Conservation (phyloP, 495 filamentous ascomycete genomes). For the Poronia punctata region DNA sequence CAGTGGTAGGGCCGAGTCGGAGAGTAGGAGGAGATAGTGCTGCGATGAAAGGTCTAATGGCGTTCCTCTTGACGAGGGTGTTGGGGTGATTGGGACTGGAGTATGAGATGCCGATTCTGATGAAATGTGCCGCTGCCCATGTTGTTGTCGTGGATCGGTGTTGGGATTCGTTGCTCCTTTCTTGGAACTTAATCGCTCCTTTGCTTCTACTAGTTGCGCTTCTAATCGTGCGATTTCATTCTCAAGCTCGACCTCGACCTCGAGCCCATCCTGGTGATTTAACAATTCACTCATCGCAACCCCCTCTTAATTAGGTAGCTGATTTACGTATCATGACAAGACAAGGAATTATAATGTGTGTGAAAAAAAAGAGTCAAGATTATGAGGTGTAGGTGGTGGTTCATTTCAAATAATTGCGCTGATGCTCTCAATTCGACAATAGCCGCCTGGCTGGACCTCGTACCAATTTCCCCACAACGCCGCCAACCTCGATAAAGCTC, state of each 20-base stretch:
- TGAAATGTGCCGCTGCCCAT: background rate
- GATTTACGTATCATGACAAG: background rate
- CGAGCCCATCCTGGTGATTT: background rate
- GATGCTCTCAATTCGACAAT: no score
- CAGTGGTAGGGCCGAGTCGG: constrained; percentile 90
- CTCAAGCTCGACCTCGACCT: constrained; percentile 5
- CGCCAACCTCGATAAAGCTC: no score
- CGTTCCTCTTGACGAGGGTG: constrained; percentile 25
- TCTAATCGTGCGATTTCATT: constrained; percentile 32
- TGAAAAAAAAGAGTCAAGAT: no score
- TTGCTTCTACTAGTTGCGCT: constrained; percentile 29
- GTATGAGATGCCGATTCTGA: constrained; percentile 1
- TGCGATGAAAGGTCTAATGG: constrained; percentile 13
- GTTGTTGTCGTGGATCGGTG: no score
- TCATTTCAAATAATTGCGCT: no score
- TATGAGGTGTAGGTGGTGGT: no score
- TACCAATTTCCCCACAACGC: no score
- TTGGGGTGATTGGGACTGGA: constrained; percentile 1
- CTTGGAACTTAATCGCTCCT: constrained; percentile 15
- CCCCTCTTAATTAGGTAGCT: background rate
- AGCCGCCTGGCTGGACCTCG: no score
- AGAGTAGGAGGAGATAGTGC: constrained; percentile 84
- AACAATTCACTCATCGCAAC: constrained; percentile 2
- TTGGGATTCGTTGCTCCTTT: background rate
- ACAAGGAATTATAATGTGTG: background rate